Conservation (phyloP, 1,284 basidiomycete species). For the Phylloporus sp. region DNA sequence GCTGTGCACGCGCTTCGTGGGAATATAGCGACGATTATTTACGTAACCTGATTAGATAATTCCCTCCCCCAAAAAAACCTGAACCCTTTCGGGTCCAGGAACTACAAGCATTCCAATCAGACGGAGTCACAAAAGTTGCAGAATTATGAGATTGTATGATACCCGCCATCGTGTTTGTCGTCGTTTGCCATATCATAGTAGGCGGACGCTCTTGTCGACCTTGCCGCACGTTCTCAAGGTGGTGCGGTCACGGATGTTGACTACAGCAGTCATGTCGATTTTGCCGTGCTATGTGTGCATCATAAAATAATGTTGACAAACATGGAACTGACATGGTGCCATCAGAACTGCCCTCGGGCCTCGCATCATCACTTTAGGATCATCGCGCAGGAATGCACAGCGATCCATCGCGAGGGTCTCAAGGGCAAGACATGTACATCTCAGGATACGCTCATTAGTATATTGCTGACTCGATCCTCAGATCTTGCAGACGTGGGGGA, state of each 20-base stretch:
- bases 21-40: no score
- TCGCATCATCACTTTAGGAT: conserved; percentile 83
- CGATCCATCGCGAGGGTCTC: conserved; percentile 54
- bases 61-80: no score
- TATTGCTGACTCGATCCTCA: conserved; percentile 12
- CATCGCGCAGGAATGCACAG: conserved; percentile 68
- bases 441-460: neutral
- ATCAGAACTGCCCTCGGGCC: conserved; percentile 74
- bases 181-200: no score
- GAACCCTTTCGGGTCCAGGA: no score
- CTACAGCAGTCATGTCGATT: conserved; percentile 56
- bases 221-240: conserved; percentile 66
- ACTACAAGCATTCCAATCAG: no score
- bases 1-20: no score
- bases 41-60: no score
- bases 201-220: conserved; percentile 63
- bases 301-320: neutral
- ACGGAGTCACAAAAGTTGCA: no score
- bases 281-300: conserved; percentile 70
- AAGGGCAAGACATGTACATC: conserved; percentile 43
- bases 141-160: no score
- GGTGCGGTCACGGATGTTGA: conserved; percentile 49
- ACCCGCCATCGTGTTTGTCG: no score
- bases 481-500: conserved; percentile 38
- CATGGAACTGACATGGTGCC: conserved; percentile 16